phyloP scores from a whole-genome alignment of 176 grass and related monocot species.

The Triticum timopheevii region DNA sequence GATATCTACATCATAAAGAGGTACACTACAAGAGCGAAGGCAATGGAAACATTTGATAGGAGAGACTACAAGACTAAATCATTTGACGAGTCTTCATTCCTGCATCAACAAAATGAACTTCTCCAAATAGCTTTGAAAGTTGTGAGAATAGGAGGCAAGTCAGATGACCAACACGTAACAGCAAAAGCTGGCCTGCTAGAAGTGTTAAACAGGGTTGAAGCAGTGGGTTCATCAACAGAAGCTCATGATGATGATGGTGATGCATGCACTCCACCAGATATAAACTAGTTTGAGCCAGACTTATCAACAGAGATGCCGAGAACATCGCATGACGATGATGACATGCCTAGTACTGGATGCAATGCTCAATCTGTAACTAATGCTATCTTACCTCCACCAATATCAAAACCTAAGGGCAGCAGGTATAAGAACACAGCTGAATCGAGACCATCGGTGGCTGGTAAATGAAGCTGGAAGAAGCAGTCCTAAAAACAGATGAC shows the following conservation, averaged over 20 bases:
- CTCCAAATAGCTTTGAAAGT: not conserved
- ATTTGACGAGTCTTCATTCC: not conserved
- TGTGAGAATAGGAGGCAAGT: not conserved
- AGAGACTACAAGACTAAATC: not conserved
- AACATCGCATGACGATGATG: no score
- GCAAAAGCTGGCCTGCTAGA: not conserved
- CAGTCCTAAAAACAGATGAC: not conserved
- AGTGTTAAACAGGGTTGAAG: no score
- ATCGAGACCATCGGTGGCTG: not conserved
- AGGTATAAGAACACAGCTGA: not conserved
- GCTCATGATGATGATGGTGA: no score
- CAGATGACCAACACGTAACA: not conserved
- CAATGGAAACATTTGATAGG: not conserved
- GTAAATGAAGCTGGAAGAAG: not conserved
- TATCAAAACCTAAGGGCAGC: not conserved
- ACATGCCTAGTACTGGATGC: no score
- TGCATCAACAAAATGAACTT: not conserved
- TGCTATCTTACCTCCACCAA: not conserved
- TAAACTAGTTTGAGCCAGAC: no score
- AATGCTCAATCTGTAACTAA: not conserved
- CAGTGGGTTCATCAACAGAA: no score
- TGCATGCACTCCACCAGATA: no score
- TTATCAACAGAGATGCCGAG: no score
- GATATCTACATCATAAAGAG: not conserved
- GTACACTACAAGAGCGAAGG: not conserved